Percentiles rank a stretch among this genome's conserved stretches.
Evolutionary conservation across 2,329 filamentous ascomycete genomes (phyloP).

Genomic region (Tolypocladium amazonense): DNA sequence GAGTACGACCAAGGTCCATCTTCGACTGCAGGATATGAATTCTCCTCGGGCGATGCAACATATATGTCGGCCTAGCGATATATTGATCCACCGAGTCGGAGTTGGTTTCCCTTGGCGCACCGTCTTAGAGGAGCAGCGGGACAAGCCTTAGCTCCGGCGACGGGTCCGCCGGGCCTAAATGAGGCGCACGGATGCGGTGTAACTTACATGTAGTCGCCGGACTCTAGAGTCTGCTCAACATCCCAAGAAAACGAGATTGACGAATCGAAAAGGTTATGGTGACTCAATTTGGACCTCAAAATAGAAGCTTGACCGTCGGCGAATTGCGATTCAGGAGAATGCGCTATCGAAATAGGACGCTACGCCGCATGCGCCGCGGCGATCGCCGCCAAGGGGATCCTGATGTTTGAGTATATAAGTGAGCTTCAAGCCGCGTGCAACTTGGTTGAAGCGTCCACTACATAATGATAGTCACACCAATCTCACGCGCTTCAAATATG

Average conservation of each 20-base stretch:
- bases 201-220: no score
- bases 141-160: not conserved
- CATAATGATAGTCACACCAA: not conserved
- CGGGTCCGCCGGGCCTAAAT: not conserved
- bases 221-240: not conserved
- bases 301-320: not conserved
- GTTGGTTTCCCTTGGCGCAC: not conserved
- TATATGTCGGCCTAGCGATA: not conserved
- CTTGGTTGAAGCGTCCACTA: not conserved
- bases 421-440: not conserved
- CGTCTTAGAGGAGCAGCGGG: not conserved
- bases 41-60: not conserved
- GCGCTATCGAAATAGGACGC: not conserved
- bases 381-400: not conserved
- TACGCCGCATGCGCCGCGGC: not conserved
- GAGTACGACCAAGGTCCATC: not conserved
- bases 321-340: not conserved
- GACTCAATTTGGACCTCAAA: not conserved
- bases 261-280: not conserved
- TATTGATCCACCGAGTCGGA: not conserved
- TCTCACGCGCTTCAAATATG: not conserved
- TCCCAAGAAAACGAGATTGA: not conserved
- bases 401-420: not conserved
- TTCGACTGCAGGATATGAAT: no score
- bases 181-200: not conserved